Evolutionary conservation across 2,329 filamentous ascomycete species (phyloP).

Genomic region (Alternaria angustiovoidea): DNA sequence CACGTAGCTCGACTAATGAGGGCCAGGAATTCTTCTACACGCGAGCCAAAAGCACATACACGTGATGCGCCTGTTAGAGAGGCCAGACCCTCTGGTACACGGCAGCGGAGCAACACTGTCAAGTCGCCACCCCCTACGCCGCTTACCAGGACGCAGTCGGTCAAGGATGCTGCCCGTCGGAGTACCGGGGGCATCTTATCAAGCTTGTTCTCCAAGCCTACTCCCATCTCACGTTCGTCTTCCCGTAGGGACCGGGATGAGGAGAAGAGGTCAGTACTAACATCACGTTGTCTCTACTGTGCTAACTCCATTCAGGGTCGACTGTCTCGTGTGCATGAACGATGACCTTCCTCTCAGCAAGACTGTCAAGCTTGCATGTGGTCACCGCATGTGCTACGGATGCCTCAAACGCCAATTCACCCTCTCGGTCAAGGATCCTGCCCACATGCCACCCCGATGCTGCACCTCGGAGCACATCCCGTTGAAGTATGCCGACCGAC

Average conservation of each 20-base stretch:
- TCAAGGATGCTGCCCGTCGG: conserved; percentile 36
- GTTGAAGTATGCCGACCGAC: conserved; percentile 75
- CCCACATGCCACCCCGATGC: conserved; percentile 85
- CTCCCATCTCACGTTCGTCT: conserved; percentile 33
- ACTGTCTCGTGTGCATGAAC: conserved; percentile 75
- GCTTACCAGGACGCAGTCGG: conserved; percentile 36
- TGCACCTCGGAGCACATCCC: conserved; percentile 78
- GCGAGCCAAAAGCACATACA: conserved; percentile 42
- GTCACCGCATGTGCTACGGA: conserved; percentile 80
- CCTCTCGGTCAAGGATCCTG: conserved; percentile 77
- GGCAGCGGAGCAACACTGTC: conserved; percentile 39
- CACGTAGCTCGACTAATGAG: conserved; percentile 25
- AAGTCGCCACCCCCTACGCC: conserved; percentile 39
- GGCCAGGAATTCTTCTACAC: conserved; percentile 40
- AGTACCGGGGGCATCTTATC: conserved; percentile 46
- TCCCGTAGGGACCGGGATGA: conserved; percentile 38
- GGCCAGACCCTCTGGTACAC: conserved; percentile 35
- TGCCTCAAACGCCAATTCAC: conserved; percentile 80
- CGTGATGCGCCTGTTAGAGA: conserved; percentile 26
- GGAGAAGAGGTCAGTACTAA: conserved; percentile 27
- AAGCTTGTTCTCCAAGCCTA: conserved; percentile 44
- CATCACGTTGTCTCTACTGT: conserved; percentile 18
- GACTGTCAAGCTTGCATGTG: conserved; percentile 76
- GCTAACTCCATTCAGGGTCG: conserved; percentile 59
- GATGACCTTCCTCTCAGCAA: conserved; percentile 71